A percentile compares a stretch with the other conserved stretches of the same genome.
phyloP scores from a whole-genome alignment of 805 yeast genomes.

The Nakazawaea peltata region DNA sequence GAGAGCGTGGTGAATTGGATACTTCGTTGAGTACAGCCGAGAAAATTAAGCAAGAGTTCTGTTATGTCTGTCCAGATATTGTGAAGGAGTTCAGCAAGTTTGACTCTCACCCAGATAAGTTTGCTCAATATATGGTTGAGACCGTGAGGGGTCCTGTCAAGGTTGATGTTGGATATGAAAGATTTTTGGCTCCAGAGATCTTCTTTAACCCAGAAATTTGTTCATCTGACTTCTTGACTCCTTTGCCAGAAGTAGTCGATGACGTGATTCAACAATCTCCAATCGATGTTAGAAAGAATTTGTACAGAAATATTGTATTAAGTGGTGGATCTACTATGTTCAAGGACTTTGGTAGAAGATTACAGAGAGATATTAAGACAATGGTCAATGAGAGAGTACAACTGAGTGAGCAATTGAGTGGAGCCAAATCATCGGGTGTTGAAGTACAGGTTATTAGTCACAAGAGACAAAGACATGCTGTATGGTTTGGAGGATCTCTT shows the following conservation, averaged over 20 bases:
- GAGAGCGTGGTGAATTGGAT: conserved; percentile 96
- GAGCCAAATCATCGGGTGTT: conserved; percentile 82
- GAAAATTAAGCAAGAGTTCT: conserved; percentile 90
- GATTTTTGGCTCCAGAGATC: conserved; percentile 98
- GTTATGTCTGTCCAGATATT: conserved; percentile 96
- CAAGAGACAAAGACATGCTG: conserved; percentile 96
- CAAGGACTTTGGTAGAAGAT: conserved; percentile 94
- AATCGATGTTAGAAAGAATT: conserved; percentile 94
- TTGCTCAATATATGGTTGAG: conserved; percentile 89
- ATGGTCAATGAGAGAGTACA: conserved; percentile 86
- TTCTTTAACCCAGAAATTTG: conserved; percentile 98
- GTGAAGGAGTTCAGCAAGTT: conserved; percentile 93
- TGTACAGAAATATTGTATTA: conserved; percentile 90
- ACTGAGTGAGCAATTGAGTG: conserved; percentile 67
- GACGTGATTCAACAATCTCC: conserved; percentile 93
- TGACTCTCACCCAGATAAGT: conserved; percentile 88
- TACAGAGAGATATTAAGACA: conserved; percentile 87
- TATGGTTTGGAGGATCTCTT: conserved; percentile 98
- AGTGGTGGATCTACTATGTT: conserved; percentile 99
- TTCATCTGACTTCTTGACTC: conserved; percentile 89
- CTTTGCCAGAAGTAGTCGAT: conserved; percentile 94
- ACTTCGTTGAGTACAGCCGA: conserved; percentile 94
- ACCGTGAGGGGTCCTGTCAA: conserved; percentile 33
- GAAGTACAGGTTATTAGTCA: conserved; percentile 96
- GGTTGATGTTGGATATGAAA: conserved; percentile 96